These are phyloP conservation scores for Ophiocordyceps robertsii DNA, from an alignment of 2,329 filamentous ascomycete species.

Conservation along the genomic window DNA sequence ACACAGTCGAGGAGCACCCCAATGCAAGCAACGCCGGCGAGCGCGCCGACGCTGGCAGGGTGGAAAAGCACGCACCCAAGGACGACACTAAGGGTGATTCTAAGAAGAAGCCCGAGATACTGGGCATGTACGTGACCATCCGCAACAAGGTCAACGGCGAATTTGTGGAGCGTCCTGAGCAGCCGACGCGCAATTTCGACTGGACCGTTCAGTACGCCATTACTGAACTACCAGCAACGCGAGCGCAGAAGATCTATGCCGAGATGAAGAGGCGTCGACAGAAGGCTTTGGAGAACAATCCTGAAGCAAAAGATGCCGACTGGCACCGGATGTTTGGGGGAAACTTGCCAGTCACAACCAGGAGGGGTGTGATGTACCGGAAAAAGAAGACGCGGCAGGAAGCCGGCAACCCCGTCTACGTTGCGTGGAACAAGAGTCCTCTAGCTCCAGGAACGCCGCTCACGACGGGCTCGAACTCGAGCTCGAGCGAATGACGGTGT, in stretches of 20 bases:
- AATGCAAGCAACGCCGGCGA: not conserved
- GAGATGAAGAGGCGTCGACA: conserved; percentile 42
- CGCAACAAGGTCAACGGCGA: conserved; percentile 59
- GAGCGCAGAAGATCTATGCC: conserved; percentile 39
- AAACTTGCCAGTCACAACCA: conserved; percentile 25
- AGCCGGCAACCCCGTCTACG: conserved; percentile 27
- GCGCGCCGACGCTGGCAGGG: not conserved
- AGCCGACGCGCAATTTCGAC: conserved; percentile 22
- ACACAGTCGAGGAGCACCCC: too few species aligned
- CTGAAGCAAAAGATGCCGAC: conserved; percentile 24
- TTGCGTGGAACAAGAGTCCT: conserved; percentile 28
- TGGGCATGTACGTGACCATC: conserved; percentile 60
- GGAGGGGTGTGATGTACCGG: conserved; percentile 46
- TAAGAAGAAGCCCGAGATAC: conserved; percentile 23
- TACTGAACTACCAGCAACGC: conserved; percentile 38
- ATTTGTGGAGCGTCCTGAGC: conserved; percentile 46
- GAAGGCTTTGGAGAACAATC: conserved; percentile 26
- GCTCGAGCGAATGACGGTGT: not conserved
- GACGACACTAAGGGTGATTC: not conserved
- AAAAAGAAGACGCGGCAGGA: conserved; percentile 38
- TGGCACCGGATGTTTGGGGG: conserved; percentile 35
- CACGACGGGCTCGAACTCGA: not conserved
- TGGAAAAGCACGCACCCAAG: not conserved
- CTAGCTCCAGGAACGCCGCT: conserved; percentile 2
- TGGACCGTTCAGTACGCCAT: conserved; percentile 77